Conservation (phyloP, 495 filamentous ascomycete genomes). For the Daldinia childiae region DNA sequence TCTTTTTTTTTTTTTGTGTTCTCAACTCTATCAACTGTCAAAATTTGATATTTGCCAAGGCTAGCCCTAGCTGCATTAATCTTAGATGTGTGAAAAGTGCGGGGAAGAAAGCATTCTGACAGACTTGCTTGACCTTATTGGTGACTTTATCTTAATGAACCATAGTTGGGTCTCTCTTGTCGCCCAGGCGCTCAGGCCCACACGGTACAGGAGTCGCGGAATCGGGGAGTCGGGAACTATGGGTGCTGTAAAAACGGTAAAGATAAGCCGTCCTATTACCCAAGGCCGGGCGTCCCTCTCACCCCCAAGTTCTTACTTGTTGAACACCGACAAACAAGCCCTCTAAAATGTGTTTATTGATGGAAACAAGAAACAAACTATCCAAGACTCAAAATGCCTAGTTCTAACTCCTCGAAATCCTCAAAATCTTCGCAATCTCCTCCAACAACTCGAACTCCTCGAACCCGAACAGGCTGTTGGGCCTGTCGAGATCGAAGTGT, state of each 20-base stretch:
- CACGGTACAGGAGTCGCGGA: neutral
- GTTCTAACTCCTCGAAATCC: neutral
- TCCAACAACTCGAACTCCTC: neutral
- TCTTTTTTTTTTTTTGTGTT: too few relatives aligned
- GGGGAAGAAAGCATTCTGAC: neutral
- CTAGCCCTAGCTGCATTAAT: neutral
- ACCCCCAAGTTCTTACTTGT: slow-evolving; percentile 3
- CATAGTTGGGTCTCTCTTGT: neutral
- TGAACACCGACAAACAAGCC: neutral
- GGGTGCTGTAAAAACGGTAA: neutral
- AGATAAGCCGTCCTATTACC: slow-evolving; percentile 1
- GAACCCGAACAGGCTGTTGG: slow-evolving; percentile 15
- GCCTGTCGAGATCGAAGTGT: slow-evolving; percentile 18
- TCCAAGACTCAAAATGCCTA: neutral
- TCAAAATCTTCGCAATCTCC: neutral
- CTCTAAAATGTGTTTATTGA: neutral
- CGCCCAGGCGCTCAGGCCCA: slow-evolving; percentile 1
- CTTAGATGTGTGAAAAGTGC: neutral
- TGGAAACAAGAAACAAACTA: neutral
- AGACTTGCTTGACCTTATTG: neutral
- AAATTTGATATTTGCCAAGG: neutral
- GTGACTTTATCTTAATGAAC: neutral
- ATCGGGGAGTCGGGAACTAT: neutral
- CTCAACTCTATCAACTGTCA: neutral
- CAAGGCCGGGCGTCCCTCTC: neutral